These are phyloP conservation scores for Hyphochytrium catenoides DNA, from an alignment of 352 stramenopile genomes.

Conservation along the genomic window DNA sequence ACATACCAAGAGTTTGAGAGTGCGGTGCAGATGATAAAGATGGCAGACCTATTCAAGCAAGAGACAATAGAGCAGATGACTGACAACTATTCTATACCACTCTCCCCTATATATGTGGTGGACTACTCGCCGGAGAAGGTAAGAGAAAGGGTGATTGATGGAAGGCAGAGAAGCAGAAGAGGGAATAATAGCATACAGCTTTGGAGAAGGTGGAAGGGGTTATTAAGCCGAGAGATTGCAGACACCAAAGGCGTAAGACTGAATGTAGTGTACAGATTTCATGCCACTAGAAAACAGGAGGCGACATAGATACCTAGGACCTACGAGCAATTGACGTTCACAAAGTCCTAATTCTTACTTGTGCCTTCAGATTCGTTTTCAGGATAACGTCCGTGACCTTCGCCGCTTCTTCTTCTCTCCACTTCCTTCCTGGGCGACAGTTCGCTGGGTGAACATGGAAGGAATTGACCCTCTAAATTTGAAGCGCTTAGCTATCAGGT, in stretches of 20 bases:
- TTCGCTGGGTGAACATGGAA: slow-evolving; percentile 43
- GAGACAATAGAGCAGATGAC: slow-evolving; percentile 21
- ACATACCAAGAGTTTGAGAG: slow-evolving; percentile 57
- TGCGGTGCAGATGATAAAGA: slow-evolving; percentile 63
- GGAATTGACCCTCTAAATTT: slow-evolving; percentile 30
- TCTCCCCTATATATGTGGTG: slow-evolving; percentile 23
- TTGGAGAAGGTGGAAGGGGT: too few species aligned
- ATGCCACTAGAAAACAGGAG: too few species aligned
- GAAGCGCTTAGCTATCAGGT: slow-evolving; percentile 39
- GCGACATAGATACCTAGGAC: too few species aligned
- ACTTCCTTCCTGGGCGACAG: slow-evolving; percentile 32
- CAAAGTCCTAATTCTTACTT: too few species aligned
- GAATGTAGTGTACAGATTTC: too few species aligned
- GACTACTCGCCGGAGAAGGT: slow-evolving; percentile 47
- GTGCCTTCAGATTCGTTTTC: slow-evolving; percentile 42
- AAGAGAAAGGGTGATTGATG: too few species aligned
- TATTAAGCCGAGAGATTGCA: too few species aligned
- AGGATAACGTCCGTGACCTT: slow-evolving; percentile 30
- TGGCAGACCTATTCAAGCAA: slow-evolving; percentile 48
- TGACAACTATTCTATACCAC: slow-evolving; percentile 7
- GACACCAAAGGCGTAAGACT: too few species aligned
- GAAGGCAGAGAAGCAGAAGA: too few species aligned
- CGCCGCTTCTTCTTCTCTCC: slow-evolving; percentile 60
- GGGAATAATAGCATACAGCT: too few species aligned
- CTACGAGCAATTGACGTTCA: too few species aligned